Evolutionary conservation across 345 rosid species (phyloP).

Genomic region (Salix udensis): DNA sequence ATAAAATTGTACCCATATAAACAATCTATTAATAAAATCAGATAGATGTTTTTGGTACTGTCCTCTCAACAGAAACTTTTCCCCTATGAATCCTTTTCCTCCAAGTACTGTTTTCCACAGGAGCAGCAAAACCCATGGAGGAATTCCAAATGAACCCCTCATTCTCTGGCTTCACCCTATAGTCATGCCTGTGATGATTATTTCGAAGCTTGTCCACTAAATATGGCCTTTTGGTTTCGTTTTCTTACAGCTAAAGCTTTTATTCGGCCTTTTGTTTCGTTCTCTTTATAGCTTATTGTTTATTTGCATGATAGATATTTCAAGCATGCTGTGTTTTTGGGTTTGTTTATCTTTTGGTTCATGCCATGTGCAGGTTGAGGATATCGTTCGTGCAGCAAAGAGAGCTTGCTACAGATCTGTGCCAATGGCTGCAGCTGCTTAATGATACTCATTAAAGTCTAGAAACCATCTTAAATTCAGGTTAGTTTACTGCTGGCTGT

Average conservation of each 20-base stretch:
- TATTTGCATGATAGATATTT: background rate
- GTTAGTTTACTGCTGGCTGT: slow-evolving; percentile 2
- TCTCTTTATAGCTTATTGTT: background rate
- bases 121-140: too few species aligned
- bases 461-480: background rate
- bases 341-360: background rate
- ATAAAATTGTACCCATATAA: background rate
- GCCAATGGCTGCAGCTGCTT: slow-evolving; percentile 22
- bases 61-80: background rate
- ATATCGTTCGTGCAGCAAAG: slow-evolving; percentile 60
- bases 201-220: background rate
- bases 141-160: background rate
- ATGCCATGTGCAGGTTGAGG: slow-evolving; percentile 43
- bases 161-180: background rate
- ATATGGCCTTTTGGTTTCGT: background rate
- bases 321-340: background rate
- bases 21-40: background rate
- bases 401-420: slow-evolving; percentile 59
- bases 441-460: background rate
- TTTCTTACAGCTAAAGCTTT: background rate
- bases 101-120: too few species aligned
- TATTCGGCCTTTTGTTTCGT: too few species aligned
- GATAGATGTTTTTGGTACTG: background rate
- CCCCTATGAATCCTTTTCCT: background rate
- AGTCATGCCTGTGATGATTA: background rate